Base-by-base conservation (phyloP, 2,329 filamentous ascomycete genomes). In the Cryphonectria naterciae region DNA sequence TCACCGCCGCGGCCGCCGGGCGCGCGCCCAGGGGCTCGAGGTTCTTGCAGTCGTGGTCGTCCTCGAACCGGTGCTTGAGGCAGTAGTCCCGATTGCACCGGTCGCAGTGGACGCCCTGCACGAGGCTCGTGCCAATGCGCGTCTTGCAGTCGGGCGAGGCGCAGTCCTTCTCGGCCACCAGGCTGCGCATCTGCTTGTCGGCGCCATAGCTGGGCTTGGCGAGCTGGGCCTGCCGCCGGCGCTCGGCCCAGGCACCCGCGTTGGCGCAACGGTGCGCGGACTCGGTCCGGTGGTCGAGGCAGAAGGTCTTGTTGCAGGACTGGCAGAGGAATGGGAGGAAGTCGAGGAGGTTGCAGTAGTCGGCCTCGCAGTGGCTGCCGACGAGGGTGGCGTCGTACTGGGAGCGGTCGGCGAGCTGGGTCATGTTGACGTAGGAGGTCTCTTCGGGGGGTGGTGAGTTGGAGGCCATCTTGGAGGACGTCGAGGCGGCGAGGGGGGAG, bases 241-340 rank as follows among this genome's bases (percentile, higher is more conserved):
- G 85, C 77, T 85, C 83, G 22, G 89, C 89, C 89, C 89, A 91
- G 68, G 88, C 89, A 73, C 89, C 89, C 1, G 82, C 84, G 66
- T 88, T 84, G 67, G 82, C 76, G 81, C 89, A 92, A 78, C 89
- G 88, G 83, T 99, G 97, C 0, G 93, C 84, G 28, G 89, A 88
- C 83, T 98, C 95, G 77, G 90, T 92, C 69, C 95, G 93, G 85
- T 99, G 96, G 79, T 98, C 95, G 75, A 97, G 92, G 80, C 97
- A 99, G 84, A 91, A 99, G 22, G 92, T 95, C 71, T 89, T 88
- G 74, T 80, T 88, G 83, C 96, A 99, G 75, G 93, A 96, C 79
- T 97, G 93, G 84, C 96, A 99, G 78, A 90, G 88, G 81, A 98
- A 98, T 4, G 96, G 96, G 5, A 99, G 89, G 81, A 99, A 98